Percentiles rank a stretch among this genome's conserved stretches.
Conservation (phyloP, 2,329 filamentous ascomycete genomes). For the Ceratocystis albifundus region DNA sequence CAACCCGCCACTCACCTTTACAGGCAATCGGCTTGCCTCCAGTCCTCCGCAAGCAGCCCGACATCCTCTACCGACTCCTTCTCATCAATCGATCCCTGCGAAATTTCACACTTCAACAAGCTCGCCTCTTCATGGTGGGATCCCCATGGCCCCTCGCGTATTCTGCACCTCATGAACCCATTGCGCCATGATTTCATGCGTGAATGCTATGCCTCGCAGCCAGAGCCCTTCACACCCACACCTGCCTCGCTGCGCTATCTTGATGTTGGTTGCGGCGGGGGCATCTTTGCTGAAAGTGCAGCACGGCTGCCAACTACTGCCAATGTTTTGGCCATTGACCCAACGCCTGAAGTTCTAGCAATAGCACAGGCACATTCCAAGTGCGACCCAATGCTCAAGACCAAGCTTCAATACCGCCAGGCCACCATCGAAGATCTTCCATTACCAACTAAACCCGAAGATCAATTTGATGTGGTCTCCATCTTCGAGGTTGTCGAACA, state of each 20-base stretch:
- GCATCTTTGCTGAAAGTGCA: constrained; percentile 86
- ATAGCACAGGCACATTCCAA: constrained; percentile 67
- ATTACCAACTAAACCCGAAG: constrained; percentile 30
- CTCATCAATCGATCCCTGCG: constrained; percentile 72
- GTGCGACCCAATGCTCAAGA: constrained; percentile 55
- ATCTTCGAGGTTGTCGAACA: constrained; percentile 95
- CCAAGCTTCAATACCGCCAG: constrained; percentile 61
- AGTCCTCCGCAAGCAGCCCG: constrained; percentile 22
- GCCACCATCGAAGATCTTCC: constrained; percentile 62
- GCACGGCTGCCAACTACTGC: constrained; percentile 53
- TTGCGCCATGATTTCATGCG: constrained; percentile 86
- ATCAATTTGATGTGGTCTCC: constrained; percentile 66
- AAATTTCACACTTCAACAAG: constrained; percentile 87
- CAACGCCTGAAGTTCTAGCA: constrained; percentile 58
- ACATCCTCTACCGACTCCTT: constrained; percentile 27
- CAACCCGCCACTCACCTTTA: not conserved
- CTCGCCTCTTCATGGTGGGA: constrained; percentile 97
- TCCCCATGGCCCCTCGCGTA: constrained; percentile 77
- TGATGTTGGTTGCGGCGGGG: constrained; percentile 89
- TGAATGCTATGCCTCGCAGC: constrained; percentile 49
- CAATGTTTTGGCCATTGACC: constrained; percentile 65
- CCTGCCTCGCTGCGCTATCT: constrained; percentile 54
- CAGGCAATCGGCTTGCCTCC: constrained; percentile 23
- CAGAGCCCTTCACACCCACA: constrained; percentile 32
- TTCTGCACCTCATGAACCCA: constrained; percentile 96